phyloP scores from a whole-genome alignment of 2,329 filamentous ascomycete species.

The Rutstroemia sp. region DNA sequence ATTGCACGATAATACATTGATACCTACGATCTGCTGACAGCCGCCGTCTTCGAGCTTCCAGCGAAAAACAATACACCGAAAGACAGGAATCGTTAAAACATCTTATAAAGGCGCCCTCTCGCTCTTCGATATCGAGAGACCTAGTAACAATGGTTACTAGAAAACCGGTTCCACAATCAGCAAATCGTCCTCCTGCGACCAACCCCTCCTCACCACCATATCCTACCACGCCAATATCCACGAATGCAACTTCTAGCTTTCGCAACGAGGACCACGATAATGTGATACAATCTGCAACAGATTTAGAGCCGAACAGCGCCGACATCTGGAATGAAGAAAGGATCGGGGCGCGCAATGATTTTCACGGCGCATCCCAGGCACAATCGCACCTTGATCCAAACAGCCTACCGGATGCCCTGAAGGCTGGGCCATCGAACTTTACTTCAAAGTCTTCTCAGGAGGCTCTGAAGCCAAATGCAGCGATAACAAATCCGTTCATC shows the following conservation, averaged over 20 bases:
- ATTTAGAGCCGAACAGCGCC: conserved; percentile 14
- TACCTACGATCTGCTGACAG: background rate
- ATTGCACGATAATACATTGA: background rate
- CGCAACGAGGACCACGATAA: conserved; percentile 13
- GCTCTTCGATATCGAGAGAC: background rate
- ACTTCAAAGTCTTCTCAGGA: conserved; percentile 22
- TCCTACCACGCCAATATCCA: conserved; percentile 18
- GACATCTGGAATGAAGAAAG: conserved; percentile 22
- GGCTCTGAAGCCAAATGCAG: conserved; percentile 11
- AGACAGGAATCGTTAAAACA: too few species aligned
- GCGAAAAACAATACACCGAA: too few species aligned
- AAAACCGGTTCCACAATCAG: conserved; percentile 22
- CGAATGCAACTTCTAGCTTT: conserved; percentile 10
- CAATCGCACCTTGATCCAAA: background rate
- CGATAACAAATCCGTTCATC: conserved; percentile 28
- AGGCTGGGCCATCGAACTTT: conserved; percentile 20
- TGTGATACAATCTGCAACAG: conserved; percentile 12
- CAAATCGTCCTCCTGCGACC: conserved; percentile 8
- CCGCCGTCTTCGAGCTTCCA: too few species aligned
- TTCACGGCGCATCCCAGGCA: background rate
- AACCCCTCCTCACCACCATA: conserved; percentile 18
- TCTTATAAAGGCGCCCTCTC: background rate
- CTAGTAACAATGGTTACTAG: conserved; percentile 22
- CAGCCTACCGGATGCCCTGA: conserved; percentile 22
- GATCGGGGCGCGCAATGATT: conserved; percentile 4